Evolutionary conservation across 345 rosid genomes (phyloP), one percentile per base, ranked within the genome.

Genomic region (Raphanus raphanistrum): DNA sequence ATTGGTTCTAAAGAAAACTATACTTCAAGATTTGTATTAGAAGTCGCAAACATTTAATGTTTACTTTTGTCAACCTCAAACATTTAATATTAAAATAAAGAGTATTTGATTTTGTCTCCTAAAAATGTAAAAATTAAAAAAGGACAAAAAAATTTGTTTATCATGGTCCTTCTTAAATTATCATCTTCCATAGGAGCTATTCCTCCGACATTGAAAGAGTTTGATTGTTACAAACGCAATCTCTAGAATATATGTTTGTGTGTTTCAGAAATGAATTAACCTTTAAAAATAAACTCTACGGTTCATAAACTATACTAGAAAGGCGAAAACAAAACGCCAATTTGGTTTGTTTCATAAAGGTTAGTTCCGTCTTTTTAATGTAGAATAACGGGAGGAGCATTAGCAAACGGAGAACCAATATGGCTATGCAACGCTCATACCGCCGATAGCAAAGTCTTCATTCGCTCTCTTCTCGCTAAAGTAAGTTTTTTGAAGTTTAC

Each of bases 401-500:
- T 90, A 2, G 87, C 88, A 8, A 88, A 68, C 57, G 89, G 86
- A 48, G 77, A 82, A 67, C 88, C 89, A 10, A 77, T 86, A 52
- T 96, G 99, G 99, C 82, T 96, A 6, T 85, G 87, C 87, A 88
- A 93, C 80, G 97, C 98, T 78, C 88, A 85, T 72, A 81, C 61
- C 85, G 92, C 97, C 12, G 97, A 90, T 63, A 89, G 89, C 79
- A 93, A 91, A 83, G 83, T 88, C 59, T 96, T 96, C 74, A 89
- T 81, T 73, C 99, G 98, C 28, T 93, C 98, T 29, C 90, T 96
- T 65, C 91, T 96, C 28, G 98, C 99, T 31, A 93, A 96, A 91
- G 98, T 94, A 70, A 57, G 68, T 21, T 63, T 79, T 58, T 38
- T 45, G 62, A 36, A n/a, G n/a, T n/a, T n/a, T n/a, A n/a, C n/a